Base-by-base conservation (phyloP, 2,329 filamentous ascomycete species). In the Xylaria sp. region DNA sequence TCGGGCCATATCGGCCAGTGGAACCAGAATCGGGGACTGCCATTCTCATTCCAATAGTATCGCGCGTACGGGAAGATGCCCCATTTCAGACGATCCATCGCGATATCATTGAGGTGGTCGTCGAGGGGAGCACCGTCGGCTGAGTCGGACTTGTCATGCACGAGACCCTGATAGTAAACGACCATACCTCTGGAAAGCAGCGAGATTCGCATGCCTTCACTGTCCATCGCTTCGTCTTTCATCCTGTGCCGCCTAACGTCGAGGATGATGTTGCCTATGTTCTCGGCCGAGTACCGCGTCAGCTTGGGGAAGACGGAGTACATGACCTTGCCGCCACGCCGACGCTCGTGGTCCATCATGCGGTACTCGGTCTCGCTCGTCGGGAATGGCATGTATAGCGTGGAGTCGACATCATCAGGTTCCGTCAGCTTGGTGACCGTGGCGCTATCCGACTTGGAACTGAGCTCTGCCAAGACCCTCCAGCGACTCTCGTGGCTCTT, bases 111-210 rank as follows among this genome's bases (percentile, higher is more conserved):
- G 28, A 75, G 52, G 63, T 76, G 72, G 0, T 58, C 32, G 2
- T 76, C 69, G 9, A 77, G 67, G 18, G 62, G 63, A 10, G 60
- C 43, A 13, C 71, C 69, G 60, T 76, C 74, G 15, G 58, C 36
- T 1, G n/a, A 4, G 15, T 43, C 59, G 2, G 65, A 18, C 8
- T 36, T 41, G n/a, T 71, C 65, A 68, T 77, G 74, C 6, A 78
- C 70, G 57, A 77, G 70, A 18, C 76, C 77, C 55, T 78, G 77
- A 65, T 76, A 78, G 70, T 78, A 78, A 18, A 78, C 67, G 36
- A 78, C 76, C 60, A 66, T 60, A 65, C 72, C 72, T 7, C 67
- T 34, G 7, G 64, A 62, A 55, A 78, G 70, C 6, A 75, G 64
- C 32, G 68, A 34, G 60, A 76, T 67, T 23, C 63, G 70, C 72